Conservation (phyloP, 1,284 basidiomycete genomes). For the Ustanciosporium gigantosporum region DNA sequence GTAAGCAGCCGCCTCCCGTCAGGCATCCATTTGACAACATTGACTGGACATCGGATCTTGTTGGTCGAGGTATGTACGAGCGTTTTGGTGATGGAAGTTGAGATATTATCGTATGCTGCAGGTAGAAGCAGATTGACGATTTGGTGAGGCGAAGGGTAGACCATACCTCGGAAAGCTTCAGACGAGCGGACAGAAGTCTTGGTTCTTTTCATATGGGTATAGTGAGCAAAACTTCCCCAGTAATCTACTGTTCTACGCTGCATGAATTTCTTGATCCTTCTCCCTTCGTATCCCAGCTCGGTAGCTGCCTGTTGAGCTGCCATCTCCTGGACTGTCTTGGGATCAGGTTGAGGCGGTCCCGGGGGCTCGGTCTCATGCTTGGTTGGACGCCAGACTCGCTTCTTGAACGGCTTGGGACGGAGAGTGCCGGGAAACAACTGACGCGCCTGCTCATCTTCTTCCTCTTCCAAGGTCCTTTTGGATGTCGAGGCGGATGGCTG, state of each 20-base stretch:
- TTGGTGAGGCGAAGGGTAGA: conserved; percentile 45
- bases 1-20: conserved; percentile 90
- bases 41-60: conserved; percentile 95
- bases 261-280: conserved; percentile 83
- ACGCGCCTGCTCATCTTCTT: conserved; percentile 7
- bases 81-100: conserved; percentile 89
- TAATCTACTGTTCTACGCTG: conserved; percentile 93
- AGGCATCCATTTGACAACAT: conserved; percentile 94
- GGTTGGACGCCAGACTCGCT: conserved; percentile 32
- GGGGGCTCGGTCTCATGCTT: conserved; percentile 65
- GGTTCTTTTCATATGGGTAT: conserved; percentile 63
- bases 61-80: conserved; percentile 98
- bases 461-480: conserved; percentile 26
- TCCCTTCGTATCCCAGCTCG: conserved; percentile 65
- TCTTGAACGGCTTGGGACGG: conserved; percentile 16
- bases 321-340: conserved; percentile 75
- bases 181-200: conserved; percentile 4
- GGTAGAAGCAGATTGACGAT: conserved; percentile 73
- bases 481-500: conserved; percentile 11
- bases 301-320: conserved; percentile 66
- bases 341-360: conserved; percentile 75
- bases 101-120: conserved; percentile 82
- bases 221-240: conserved; percentile 81
- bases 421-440: conserved; percentile 1
- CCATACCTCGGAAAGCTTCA: conserved; percentile 7